phyloP scores from a whole-genome alignment of 306 rosid genomes.

The Rosa chinensis region DNA sequence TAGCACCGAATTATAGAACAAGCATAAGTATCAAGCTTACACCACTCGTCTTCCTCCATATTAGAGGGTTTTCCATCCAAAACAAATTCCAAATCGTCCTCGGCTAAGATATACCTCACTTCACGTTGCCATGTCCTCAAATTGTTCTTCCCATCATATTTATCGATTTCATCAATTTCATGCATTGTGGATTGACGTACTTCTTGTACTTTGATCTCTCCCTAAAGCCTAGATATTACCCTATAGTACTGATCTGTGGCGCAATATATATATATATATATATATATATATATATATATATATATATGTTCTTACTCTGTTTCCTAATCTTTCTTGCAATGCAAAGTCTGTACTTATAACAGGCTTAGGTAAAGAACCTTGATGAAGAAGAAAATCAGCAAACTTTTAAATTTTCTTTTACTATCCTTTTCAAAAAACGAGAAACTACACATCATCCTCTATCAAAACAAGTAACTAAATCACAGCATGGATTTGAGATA shows the following conservation, averaged over 20 bases:
- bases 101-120: neutral
- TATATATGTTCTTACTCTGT: neutral
- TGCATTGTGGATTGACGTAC: neutral
- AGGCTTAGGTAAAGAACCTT: neutral
- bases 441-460: neutral
- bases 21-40: neutral
- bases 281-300: too few species aligned
- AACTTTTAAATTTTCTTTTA: neutral
- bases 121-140: constrained; percentile 1
- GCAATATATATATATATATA: neutral
- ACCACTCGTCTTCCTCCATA: neutral
- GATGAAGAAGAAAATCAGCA: neutral
- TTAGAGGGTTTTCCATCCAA: neutral
- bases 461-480: neutral
- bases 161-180: neutral
- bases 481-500: neutral
- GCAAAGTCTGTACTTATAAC: neutral
- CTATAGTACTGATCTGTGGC: neutral
- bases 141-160: neutral
- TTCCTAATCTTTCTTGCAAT: neutral
- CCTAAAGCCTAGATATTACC: neutral
- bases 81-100: neutral
- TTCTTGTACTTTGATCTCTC: neutral
- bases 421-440: neutral
- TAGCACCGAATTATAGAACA: neutral